Conservation (phyloP, 306 rosid genomes). For the Begonia loranthoides region DNA sequence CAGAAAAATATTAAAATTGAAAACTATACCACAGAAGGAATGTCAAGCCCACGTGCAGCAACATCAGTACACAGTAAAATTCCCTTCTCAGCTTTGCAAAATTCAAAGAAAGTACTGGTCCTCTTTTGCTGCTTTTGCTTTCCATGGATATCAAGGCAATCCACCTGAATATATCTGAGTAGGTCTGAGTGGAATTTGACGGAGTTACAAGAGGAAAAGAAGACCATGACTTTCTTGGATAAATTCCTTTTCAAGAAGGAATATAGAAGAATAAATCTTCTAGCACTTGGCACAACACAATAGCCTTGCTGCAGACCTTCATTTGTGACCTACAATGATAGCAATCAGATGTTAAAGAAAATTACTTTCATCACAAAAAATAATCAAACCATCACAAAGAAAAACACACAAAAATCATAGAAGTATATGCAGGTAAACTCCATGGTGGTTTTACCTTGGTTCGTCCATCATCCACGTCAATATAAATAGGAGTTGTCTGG, state of each 20-base stretch:
- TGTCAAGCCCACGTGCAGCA: conserved; percentile 95
- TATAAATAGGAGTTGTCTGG: conserved; percentile 1
- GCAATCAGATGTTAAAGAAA: too few species aligned
- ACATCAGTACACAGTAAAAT: conserved; percentile 95
- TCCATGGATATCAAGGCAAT: conserved; percentile 81
- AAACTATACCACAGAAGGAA: conserved; percentile 62
- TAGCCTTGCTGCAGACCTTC: conserved; percentile 97
- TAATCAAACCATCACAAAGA: too few species aligned
- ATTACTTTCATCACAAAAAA: too few species aligned
- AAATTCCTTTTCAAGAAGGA: conserved; percentile 65
- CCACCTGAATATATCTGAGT: conserved; percentile 53
- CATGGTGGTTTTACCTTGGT: conserved; percentile 35
- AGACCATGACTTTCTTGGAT: conserved; percentile 87
- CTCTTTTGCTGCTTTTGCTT: conserved; percentile 85
- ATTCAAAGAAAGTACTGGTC: conserved; percentile 61
- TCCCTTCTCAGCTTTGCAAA: conserved; percentile 79
- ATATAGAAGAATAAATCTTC: conserved; percentile 71
- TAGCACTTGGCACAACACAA: conserved; percentile 69
- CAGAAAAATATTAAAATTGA: neutral
- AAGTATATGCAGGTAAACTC: neutral
- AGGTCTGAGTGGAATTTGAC: conserved; percentile 85
- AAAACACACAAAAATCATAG: neutral
- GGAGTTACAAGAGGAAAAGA: conserved; percentile 92
- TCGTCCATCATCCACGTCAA: conserved; percentile 36
- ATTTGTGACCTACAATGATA: conserved; percentile 58